phyloP scores from a whole-genome alignment of 768 basidiomycete species.

The Mycena amicta region DNA sequence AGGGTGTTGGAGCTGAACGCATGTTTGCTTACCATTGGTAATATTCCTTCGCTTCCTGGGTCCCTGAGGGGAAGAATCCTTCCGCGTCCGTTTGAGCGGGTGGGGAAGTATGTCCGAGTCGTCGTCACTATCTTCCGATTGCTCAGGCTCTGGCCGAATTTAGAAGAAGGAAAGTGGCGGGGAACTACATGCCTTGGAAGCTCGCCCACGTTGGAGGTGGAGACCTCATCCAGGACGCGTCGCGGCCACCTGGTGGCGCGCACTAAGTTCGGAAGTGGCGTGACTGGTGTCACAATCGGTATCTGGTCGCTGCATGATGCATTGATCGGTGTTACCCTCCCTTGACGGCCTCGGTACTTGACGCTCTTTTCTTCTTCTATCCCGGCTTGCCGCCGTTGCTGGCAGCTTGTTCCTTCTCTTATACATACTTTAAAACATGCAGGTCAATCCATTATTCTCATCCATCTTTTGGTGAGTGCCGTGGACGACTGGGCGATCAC shows the following conservation, averaged over 20 bases:
- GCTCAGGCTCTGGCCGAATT: too few species aligned
- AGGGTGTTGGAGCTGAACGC: background rate
- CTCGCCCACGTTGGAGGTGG: too few species aligned
- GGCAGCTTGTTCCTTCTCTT: slow-evolving; percentile 17
- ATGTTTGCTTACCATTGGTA: background rate
- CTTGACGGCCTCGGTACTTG: background rate
- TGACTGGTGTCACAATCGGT: too few species aligned
- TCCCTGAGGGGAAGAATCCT: background rate
- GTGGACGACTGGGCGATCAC: background rate
- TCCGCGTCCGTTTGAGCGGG: background rate
- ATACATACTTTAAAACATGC: slow-evolving; percentile 7
- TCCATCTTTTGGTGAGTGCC: slow-evolving; percentile 18
- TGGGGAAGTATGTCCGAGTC: background rate
- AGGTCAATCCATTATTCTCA: slow-evolving; percentile 21
- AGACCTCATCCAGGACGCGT: too few species aligned
- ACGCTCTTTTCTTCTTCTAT: slow-evolving; percentile 1
- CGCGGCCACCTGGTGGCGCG: too few species aligned
- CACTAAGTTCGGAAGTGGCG: too few species aligned
- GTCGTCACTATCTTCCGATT: too few species aligned
- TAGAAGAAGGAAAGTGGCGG: too few species aligned
- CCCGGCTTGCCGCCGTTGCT: slow-evolving; percentile 23
- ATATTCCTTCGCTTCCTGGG: background rate
- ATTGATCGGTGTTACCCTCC: background rate
- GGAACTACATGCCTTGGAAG: too few species aligned
- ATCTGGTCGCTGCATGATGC: background rate